Evolutionary conservation across 495 filamentous ascomycete species (phyloP).

Genomic region (Venustampulla echinocandica): DNA sequence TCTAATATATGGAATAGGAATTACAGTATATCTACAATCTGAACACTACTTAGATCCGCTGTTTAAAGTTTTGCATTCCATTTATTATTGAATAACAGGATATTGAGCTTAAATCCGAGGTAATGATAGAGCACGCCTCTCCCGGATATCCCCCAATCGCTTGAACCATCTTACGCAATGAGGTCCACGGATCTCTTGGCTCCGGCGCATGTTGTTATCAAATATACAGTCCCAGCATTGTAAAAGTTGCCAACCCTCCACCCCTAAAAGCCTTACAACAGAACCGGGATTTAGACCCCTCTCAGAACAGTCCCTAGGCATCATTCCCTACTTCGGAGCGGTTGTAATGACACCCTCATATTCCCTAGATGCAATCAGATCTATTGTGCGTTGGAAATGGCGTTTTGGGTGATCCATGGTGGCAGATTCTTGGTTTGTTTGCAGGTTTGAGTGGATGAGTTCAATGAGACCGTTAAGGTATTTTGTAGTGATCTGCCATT

Average conservation of each 20-base stretch:
- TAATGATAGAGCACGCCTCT: too few species aligned
- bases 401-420: slow-evolving; percentile 75
- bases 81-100: too few species aligned
- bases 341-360: slow-evolving; percentile 70
- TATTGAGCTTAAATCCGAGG: too few species aligned
- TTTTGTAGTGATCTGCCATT: slow-evolving; percentile 77
- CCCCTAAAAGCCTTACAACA: slow-evolving; percentile 14
- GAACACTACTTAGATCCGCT: too few species aligned
- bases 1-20: too few species aligned
- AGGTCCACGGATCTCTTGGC: too few species aligned
- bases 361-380: slow-evolving; percentile 82
- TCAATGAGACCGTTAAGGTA: slow-evolving; percentile 98
- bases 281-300: neutral
- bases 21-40: too few species aligned
- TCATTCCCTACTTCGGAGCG: slow-evolving; percentile 19
- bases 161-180: too few species aligned
- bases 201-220: too few species aligned
- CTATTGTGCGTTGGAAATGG: slow-evolving; percentile 89
- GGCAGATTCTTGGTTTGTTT: slow-evolving; percentile 72
- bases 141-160: too few species aligned
- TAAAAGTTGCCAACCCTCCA: slow-evolving; percentile 4
- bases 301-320: neutral
- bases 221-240: slow-evolving; percentile 6
- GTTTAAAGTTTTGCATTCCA: too few species aligned
- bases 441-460: slow-evolving; percentile 91